These are phyloP conservation scores for Chrysanthemum lavandulifolium DNA, from an alignment of 129 eudicot genomes.

Conservation along the genomic window DNA sequence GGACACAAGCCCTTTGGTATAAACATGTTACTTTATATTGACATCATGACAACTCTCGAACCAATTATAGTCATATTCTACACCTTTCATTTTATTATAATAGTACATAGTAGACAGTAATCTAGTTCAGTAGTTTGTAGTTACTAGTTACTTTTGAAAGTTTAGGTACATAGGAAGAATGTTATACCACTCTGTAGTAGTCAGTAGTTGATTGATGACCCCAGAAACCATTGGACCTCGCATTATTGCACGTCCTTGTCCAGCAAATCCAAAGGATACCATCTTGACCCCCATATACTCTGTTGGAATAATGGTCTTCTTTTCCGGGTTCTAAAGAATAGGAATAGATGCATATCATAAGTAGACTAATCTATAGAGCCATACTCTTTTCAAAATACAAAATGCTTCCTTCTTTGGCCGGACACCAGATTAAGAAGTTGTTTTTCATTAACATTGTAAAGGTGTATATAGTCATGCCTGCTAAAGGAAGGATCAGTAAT, in stretches of 20 bases:
- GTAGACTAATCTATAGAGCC: background rate
- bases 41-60: no score
- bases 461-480: no score
- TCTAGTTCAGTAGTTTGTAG: background rate
- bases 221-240: slow-evolving; percentile 99
- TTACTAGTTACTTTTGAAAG: background rate
- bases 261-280: slow-evolving; percentile 99
- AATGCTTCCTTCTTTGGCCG: background rate
- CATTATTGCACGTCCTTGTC: slow-evolving; percentile 99
- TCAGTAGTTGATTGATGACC: slow-evolving; percentile 88
- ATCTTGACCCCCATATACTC: slow-evolving; percentile 95
- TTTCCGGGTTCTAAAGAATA: slow-evolving; percentile 74
- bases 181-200: slow-evolving; percentile 92
- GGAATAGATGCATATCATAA: background rate
- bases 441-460: background rate
- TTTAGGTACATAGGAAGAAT: slow-evolving; percentile 17
- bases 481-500: no score
- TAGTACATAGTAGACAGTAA: background rate
- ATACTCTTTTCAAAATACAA: background rate
- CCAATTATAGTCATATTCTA: no score
- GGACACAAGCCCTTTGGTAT: no score
- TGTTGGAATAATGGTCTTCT: slow-evolving; percentile 91
- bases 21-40: no score
- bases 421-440: background rate
- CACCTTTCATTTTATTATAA: no score